Percentiles rank a stretch among this genome's conserved stretches.
These are phyloP conservation scores for Rickenella mellea DNA, from an alignment of 768 basidiomycete species.

Conservation along the genomic window DNA sequence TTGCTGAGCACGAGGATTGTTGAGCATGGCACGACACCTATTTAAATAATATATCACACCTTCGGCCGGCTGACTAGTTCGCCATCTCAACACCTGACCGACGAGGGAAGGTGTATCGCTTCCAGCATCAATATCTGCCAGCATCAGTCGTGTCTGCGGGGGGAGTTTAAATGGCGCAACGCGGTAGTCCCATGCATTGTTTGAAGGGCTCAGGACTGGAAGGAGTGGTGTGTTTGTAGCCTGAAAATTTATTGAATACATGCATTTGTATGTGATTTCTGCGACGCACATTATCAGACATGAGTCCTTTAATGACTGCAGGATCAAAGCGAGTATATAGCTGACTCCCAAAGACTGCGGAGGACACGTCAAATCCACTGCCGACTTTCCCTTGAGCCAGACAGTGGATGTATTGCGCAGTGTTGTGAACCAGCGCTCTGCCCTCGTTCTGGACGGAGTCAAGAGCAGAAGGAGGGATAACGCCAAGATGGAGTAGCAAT, in stretches of 20 bases:
- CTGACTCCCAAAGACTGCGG: slow-evolving; percentile 92
- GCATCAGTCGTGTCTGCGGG: slow-evolving; percentile 70
- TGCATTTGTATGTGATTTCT: not conserved
- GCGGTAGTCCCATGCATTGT: slow-evolving; percentile 64
- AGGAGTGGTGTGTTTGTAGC: slow-evolving; percentile 25
- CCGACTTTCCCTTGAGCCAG: slow-evolving; percentile 97
- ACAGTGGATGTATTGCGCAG: slow-evolving; percentile 92
- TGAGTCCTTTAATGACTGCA: slow-evolving; percentile 51
- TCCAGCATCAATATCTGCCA: slow-evolving; percentile 94
- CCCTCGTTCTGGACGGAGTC: slow-evolving; percentile 30
- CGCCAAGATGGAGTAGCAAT: slow-evolving; percentile 66
- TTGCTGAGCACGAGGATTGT: slow-evolving; percentile 29
- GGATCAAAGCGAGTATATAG: slow-evolving; percentile 85
- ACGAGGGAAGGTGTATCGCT: slow-evolving; percentile 94
- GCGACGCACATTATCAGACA: slow-evolving; percentile 37
- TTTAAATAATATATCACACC: slow-evolving; percentile 26
- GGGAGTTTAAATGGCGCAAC: slow-evolving; percentile 74
- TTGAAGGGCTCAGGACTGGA: slow-evolving; percentile 51
- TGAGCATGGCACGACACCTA: not conserved
- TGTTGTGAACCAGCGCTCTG: slow-evolving; percentile 72
- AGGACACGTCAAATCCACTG: slow-evolving; percentile 92
- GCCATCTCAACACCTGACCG: slow-evolving; percentile 86
- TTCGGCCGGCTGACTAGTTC: slow-evolving; percentile 48
- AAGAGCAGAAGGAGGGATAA: slow-evolving; percentile 47
- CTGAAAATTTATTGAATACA: slow-evolving; percentile 3